Evolutionary conservation across 257 asterid species (phyloP), one percentile per base, ranked within the genome.

Genomic region (Coffea canephora): DNA sequence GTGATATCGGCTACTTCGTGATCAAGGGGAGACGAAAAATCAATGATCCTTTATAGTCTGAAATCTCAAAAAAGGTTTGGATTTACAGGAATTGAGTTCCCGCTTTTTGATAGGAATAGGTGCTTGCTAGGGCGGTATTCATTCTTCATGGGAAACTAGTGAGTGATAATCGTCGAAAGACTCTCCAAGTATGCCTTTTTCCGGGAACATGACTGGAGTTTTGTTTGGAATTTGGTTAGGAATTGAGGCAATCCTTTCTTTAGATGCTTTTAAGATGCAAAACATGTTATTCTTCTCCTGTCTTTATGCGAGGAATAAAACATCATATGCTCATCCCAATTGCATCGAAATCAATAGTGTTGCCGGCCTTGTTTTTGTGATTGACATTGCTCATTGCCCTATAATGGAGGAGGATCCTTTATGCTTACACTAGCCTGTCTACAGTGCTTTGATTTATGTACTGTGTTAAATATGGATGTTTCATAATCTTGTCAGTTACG

Each of bases 11-110:
- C 71, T 18, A 5, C 2, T 5, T 34, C 31, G 14, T 31, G 19
- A 15, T 67, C 49, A 68, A 68, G 25, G 4, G 3, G 72, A 36
- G 25, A 1, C 36, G 25, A 36, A 34, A 34, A 16, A 34, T 67
- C 6, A 0, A 15, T 9, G 69, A 11, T 54, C 45, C 21, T 76
- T 6, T 11, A 12, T 34, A 13, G 59, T 76, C 27, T 57, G 70
- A 75, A 34, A 46, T 39, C 70, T 75, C 50, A n/a, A 27, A 75
- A 39, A 57, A 11, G 61, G 70, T 61, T n/a, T 69, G 55, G 79
- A 21, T 61, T 61, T 43, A 61, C 61, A 76, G 27, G 71, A 18
- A 61, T 14, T n/a, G 34, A 27, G 34, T 25, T 55, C 34, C 1
- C 31, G 31, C 31, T 31, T 31, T 31, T 31, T 31, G 31, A 31